Percentiles rank a stretch among this genome's conserved stretches.
Evolutionary conservation across 2,329 filamentous ascomycete genomes (phyloP).

Genomic region (Myriosclerotinia scirpicola): DNA sequence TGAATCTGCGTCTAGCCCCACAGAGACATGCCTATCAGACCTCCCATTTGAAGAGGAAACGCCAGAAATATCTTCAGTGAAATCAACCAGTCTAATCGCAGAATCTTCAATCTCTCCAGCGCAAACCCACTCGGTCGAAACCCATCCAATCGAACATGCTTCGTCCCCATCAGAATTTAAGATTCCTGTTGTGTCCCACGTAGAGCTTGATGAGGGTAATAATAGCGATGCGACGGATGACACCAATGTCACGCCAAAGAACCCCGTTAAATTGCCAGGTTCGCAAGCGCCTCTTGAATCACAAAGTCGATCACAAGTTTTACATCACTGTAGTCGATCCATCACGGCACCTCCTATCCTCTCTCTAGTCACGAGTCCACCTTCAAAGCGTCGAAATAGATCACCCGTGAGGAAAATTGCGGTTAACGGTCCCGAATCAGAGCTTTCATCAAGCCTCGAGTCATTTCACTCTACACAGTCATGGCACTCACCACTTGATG

Average conservation of each 20-base stretch:
- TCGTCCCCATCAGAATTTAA: neutral
- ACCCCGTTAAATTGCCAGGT: constrained; percentile 27
- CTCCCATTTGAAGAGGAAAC: constrained; percentile 13
- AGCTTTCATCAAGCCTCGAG: constrained; percentile 50
- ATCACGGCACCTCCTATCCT: constrained; percentile 46
- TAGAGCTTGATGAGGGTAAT: constrained; percentile 31
- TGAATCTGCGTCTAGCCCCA: constrained; percentile 12
- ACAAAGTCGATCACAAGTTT: constrained; percentile 37
- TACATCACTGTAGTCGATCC: constrained; percentile 41
- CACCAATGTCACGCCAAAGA: constrained; percentile 32
- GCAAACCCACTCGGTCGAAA: neutral
- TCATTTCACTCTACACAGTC: constrained; percentile 57
- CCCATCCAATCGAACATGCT: neutral
- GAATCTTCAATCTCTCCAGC: neutral
- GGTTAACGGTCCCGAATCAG: constrained; percentile 36
- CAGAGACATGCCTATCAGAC: constrained; percentile 7
- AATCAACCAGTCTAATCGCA: neutral
- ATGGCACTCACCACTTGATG: constrained; percentile 49
- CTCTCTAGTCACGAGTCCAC: constrained; percentile 46
- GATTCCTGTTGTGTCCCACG: constrained; percentile 1
- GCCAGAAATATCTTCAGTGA: constrained; percentile 1
- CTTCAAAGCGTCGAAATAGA: constrained; percentile 41
- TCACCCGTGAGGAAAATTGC: constrained; percentile 32
- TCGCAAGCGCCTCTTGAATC: constrained; percentile 29
- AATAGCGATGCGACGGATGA: constrained; percentile 38